Percentiles rank a stretch among this genome's conserved stretches.
These are phyloP conservation scores for Boletus coccyginus DNA, from an alignment of 768 basidiomycete genomes.

Conservation along the genomic window DNA sequence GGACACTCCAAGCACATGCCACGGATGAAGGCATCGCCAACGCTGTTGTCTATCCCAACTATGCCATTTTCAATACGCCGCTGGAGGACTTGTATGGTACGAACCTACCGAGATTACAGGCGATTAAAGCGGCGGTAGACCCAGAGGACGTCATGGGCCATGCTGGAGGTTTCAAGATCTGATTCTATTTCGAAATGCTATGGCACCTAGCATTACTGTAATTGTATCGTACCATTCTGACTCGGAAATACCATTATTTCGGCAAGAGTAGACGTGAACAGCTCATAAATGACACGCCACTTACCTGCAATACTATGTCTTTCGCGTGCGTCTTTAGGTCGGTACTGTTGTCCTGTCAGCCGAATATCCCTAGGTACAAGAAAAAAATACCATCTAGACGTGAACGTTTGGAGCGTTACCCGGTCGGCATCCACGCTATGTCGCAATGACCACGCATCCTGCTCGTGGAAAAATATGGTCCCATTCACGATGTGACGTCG, in stretches of 20 bases:
- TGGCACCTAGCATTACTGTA: neutral
- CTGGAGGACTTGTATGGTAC: constrained; percentile 45
- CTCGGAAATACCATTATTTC: no score
- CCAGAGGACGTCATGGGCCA: constrained; percentile 59
- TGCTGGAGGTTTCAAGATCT: constrained; percentile 61
- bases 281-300: neutral
- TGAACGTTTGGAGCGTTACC: no score
- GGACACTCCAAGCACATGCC: constrained; percentile 37
- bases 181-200: neutral
- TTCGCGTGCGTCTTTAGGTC: no score
- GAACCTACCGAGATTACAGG: constrained; percentile 36
- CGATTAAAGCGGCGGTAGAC: constrained; percentile 47
- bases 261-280: no score
- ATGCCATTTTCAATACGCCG: constrained; percentile 52
- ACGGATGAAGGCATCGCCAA: constrained; percentile 35
- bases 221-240: neutral
- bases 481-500: neutral
- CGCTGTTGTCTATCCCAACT: constrained; percentile 52
- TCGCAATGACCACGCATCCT: no score
- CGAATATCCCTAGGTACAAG: no score
- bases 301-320: no score
- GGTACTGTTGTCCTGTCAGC: no score
- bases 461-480: no score
- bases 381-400: no score
- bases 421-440: no score